Evolutionary conservation across 768 basidiomycete species (phyloP).

Genomic region (Glaciozyma antarctica): DNA sequence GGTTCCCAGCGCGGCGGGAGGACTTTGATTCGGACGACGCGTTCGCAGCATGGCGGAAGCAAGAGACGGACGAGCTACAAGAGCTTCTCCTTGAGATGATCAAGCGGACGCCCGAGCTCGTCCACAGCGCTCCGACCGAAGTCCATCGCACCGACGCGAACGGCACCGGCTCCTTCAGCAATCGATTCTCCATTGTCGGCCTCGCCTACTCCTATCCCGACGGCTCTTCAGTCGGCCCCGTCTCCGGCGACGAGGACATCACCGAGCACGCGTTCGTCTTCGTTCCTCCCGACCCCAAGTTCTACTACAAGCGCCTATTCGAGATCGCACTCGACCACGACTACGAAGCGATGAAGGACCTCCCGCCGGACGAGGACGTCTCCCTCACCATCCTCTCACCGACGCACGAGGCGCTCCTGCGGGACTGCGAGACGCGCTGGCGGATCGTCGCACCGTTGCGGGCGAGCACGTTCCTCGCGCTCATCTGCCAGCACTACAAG

Average conservation of each 20-base stretch:
- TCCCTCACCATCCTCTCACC: constrained; percentile 79
- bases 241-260: not conserved
- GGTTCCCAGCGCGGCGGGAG: constrained; percentile 74
- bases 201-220: not conserved
- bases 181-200: not conserved
- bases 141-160: not conserved
- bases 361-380: constrained; percentile 91
- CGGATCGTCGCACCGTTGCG: constrained; percentile 71
- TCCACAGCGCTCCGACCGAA: constrained; percentile 48
- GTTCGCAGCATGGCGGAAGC: constrained; percentile 70
- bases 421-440: constrained; percentile 83
- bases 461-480: constrained; percentile 67
- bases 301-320: constrained; percentile 73
- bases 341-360: constrained; percentile 76
- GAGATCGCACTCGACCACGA: constrained; percentile 74
- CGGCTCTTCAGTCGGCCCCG: not conserved
- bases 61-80: constrained; percentile 73
- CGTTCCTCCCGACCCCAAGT: constrained; percentile 79
- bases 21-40: constrained; percentile 77
- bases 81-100: constrained; percentile 83
- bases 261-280: constrained; percentile 46
- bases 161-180: constrained; percentile 1
- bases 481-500: constrained; percentile 78
- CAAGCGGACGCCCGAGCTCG: constrained; percentile 72
- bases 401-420: constrained; percentile 68